Conservation (phyloP, 306 rosid genomes). For the Prunus padus region DNA sequence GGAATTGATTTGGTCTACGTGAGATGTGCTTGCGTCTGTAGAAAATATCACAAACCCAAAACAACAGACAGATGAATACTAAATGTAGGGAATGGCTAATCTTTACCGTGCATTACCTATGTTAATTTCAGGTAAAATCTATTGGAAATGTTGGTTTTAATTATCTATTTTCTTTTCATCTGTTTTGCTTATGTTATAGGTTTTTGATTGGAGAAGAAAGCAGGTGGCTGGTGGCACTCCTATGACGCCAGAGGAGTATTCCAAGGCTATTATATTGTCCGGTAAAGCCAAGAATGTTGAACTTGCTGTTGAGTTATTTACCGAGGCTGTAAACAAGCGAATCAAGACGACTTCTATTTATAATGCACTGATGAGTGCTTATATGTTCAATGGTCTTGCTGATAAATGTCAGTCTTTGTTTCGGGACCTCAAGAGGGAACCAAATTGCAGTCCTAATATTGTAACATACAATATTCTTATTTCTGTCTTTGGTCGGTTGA, state of each 20-base stretch:
- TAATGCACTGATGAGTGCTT: conserved; percentile 77
- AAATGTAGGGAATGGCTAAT: background rate
- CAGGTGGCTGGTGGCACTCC: conserved; percentile 25
- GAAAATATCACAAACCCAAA: background rate
- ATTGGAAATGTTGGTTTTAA: conserved; percentile 1
- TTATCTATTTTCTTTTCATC: background rate
- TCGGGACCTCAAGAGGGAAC: conserved; percentile 56
- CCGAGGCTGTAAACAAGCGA: conserved; percentile 52
- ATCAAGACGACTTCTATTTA: conserved; percentile 52
- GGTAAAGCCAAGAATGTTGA: conserved; percentile 54
- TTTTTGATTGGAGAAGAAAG: conserved; percentile 64
- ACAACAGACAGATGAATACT: background rate
- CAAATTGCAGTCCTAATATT: conserved; percentile 42
- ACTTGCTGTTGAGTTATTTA: conserved; percentile 55
- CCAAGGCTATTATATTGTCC: conserved; percentile 60
- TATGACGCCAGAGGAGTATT: conserved; percentile 48
- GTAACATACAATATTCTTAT: conserved; percentile 49
- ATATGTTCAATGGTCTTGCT: conserved; percentile 58
- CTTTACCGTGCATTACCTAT: background rate
- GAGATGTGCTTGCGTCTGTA: background rate
- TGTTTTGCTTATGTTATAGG: conserved; percentile 58
- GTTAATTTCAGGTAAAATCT: background rate
- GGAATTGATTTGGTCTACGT: background rate
- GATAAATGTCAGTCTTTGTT: conserved; percentile 56
- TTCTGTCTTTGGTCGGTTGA: conserved; percentile 58